Conservation (phyloP, 2,329 filamentous ascomycete species). For the Fusarium mundagurra region DNA sequence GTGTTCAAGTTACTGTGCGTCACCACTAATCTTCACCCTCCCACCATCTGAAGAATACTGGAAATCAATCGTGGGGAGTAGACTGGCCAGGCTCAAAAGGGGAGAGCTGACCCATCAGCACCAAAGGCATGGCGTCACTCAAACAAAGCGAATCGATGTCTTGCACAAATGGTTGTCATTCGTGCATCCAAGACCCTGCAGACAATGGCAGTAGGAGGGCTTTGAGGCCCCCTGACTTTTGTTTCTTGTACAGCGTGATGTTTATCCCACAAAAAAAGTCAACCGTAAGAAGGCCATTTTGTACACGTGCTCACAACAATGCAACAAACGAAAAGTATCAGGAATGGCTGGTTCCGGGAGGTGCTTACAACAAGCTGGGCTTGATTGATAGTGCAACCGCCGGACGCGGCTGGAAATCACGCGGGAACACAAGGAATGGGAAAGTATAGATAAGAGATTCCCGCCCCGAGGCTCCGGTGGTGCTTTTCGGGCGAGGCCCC, state of each 20-base stretch:
- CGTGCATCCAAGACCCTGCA: constrained; percentile 27
- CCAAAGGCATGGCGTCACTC: constrained; percentile 31
- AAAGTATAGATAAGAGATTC: constrained; percentile 33
- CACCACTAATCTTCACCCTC: constrained; percentile 32
- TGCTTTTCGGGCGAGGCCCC: constrained; percentile 24
- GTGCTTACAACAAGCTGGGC: neutral
- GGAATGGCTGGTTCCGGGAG: constrained; percentile 11
- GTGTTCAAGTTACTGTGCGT: constrained; percentile 22
- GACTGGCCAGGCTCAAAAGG: constrained; percentile 17
- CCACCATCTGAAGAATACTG: constrained; percentile 28
- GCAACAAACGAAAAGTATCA: constrained; percentile 1
- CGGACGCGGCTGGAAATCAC: constrained; percentile 17
- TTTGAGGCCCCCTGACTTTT: constrained; percentile 27
- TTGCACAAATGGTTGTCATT: constrained; percentile 20
- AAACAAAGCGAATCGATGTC: constrained; percentile 26
- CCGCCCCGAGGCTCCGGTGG: constrained; percentile 18
- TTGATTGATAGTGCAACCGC: constrained; percentile 17
- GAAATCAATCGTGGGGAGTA: constrained; percentile 21
- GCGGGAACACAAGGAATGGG: neutral
- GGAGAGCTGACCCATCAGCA: constrained; percentile 22
- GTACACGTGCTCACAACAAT: constrained; percentile 20
- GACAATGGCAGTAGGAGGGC: constrained; percentile 21
- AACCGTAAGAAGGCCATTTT: neutral
- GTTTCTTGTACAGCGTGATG: constrained; percentile 17
- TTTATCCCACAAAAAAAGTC: neutral